phyloP scores from a whole-genome alignment of 2,329 filamentous ascomycete species.

The Cryphonectria parasitica region DNA sequence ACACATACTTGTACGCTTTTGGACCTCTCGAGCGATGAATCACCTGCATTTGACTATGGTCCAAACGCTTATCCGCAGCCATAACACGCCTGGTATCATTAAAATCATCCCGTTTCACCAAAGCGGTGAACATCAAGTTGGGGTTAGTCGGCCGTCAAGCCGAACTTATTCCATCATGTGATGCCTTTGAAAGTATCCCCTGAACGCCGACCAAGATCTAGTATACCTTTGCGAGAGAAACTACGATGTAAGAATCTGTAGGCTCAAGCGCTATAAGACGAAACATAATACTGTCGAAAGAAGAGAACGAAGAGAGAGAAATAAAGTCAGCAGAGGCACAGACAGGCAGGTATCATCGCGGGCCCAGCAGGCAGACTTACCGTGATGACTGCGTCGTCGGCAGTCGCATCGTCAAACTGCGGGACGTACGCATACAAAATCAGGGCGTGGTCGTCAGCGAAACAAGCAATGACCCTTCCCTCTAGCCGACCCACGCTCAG shows the following conservation, averaged over 20 bases:
- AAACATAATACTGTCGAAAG: constrained; percentile 42
- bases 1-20: not conserved
- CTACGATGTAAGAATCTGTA: not conserved
- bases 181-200: not conserved
- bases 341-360: not conserved
- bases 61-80: not conserved
- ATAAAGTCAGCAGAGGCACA: constrained; percentile 13
- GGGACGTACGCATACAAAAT: constrained; percentile 83
- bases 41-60: not conserved
- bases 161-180: constrained; percentile 9
- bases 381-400: constrained; percentile 76
- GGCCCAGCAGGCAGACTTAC: constrained; percentile 49
- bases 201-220: not conserved
- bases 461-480: constrained; percentile 90
- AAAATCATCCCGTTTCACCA: constrained; percentile 6
- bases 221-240: no score
- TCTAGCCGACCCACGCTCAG: constrained; percentile 88
- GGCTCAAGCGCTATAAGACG: constrained; percentile 42
- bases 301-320: constrained; percentile 11
- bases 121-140: no score
- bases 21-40: not conserved
- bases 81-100: constrained; percentile 22
- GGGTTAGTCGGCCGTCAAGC: not conserved
- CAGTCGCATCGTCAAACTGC: constrained; percentile 66
- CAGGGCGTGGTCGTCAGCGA: constrained; percentile 77